phyloP scores from a whole-genome alignment of 1,284 basidiomycete genomes.

The Trichosporon asahii region DNA sequence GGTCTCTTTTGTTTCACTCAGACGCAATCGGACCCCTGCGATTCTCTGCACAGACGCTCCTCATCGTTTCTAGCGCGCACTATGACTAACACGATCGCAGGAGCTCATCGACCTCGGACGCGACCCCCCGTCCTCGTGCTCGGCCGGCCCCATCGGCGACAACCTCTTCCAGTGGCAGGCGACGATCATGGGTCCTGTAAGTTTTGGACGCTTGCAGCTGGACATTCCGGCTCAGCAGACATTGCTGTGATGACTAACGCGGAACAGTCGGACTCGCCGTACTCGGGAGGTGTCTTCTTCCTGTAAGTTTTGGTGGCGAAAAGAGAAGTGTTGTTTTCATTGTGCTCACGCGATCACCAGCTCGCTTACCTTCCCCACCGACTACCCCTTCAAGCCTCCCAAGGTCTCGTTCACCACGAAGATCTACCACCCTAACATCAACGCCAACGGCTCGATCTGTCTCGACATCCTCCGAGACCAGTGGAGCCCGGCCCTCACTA shows the following conservation, averaged over 20 bases:
- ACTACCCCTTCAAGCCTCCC: slow-evolving; percentile 98
- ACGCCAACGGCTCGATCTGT: slow-evolving; percentile 87
- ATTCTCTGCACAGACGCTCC: background rate
- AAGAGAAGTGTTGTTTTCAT: background rate
- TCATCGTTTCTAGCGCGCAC: background rate
- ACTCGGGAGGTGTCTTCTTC: slow-evolving; percentile 95
- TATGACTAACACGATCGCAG: slow-evolving; percentile 55
- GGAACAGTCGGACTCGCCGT: slow-evolving; percentile 81
- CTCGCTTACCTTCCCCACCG: slow-evolving; percentile 56
- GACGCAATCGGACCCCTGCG: background rate
- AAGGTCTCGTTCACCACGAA: slow-evolving; percentile 98
- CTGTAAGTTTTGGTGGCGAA: slow-evolving; percentile 54
- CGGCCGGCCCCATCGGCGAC: slow-evolving; percentile 89
- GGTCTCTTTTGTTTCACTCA: background rate
- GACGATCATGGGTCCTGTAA: slow-evolving; percentile 93
- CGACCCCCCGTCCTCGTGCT: slow-evolving; percentile 95
- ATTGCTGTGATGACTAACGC: slow-evolving; percentile 7
- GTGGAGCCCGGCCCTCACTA: slow-evolving; percentile 97
- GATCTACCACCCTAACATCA: slow-evolving; percentile 61
- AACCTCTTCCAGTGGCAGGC: slow-evolving; percentile 99
- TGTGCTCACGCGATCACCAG: slow-evolving; percentile 24
- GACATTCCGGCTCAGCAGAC: background rate
- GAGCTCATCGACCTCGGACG: slow-evolving; percentile 96
- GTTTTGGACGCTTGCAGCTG: slow-evolving; percentile 41
- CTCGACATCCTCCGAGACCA: slow-evolving; percentile 96